Conservation (phyloP, 768 basidiomycete species). For the Mycena crocata region DNA sequence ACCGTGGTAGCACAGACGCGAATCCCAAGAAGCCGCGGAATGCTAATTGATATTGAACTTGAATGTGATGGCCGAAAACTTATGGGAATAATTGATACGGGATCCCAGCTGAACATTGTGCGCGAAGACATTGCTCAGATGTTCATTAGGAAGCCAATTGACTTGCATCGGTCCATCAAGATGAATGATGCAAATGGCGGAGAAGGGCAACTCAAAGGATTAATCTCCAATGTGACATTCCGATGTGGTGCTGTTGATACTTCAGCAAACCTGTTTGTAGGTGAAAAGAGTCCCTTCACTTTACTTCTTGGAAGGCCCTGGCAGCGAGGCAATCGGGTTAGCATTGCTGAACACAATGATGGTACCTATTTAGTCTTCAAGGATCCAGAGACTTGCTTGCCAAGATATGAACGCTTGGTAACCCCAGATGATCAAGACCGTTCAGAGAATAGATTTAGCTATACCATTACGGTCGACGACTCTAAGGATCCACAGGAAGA, state of each 20-base stretch:
- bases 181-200: conserved; percentile 39
- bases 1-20: not conserved
- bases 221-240: conserved; percentile 31
- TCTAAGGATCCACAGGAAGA: too few species aligned
- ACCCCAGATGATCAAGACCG: too few species aligned
- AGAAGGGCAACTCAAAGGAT: conserved; percentile 29
- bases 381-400: conserved; percentile 1
- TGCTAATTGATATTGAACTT: not conserved
- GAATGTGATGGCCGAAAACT: not conserved
- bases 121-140: not conserved
- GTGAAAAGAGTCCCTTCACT: conserved; percentile 31
- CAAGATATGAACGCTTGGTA: conserved; percentile 9
- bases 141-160: not conserved
- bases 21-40: not conserved
- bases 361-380: conserved; percentile 29
- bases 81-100: not conserved
- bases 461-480: too few species aligned
- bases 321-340: conserved; percentile 36
- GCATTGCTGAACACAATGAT: conserved; percentile 34
- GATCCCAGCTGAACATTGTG: not conserved
- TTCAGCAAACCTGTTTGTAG: conserved; percentile 33
- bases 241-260: conserved; percentile 32
- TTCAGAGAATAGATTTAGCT: too few species aligned
- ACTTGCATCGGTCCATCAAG: not conserved
- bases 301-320: conserved; percentile 38